Conservation (phyloP, 2,329 filamentous ascomycete genomes). For the Chalaropsis ovoidea region DNA sequence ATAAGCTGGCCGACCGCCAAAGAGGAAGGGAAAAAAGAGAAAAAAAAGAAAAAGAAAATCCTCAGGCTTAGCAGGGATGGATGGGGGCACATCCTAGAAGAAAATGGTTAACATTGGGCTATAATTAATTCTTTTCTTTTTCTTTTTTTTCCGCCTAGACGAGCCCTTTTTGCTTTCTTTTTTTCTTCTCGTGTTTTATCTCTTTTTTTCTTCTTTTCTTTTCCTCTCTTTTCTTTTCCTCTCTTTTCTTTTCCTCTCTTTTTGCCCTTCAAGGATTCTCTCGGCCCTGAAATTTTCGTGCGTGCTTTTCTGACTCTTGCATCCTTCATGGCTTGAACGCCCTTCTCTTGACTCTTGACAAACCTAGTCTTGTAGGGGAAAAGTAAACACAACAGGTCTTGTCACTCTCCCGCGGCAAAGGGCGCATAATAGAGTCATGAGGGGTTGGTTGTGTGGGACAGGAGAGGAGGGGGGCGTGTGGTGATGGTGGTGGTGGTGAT, state of each 20-base stretch:
- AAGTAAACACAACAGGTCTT: too few species aligned
- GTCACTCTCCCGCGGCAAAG: constrained; percentile 10
- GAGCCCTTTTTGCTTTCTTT: neutral
- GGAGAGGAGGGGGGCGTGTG: neutral
- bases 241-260: neutral
- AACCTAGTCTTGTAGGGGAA: neutral
- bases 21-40: neutral
- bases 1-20: constrained; percentile 9
- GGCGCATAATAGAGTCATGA: constrained; percentile 3
- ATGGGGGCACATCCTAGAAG: neutral
- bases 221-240: neutral
- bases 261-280: neutral
- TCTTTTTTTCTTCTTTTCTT: neutral
- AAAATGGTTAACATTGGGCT: constrained; percentile 6
- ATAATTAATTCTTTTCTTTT: constrained; percentile 12
- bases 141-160: constrained; percentile 1
- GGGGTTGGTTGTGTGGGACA: too few species aligned
- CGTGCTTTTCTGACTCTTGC: neutral
- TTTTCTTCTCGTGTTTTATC: neutral
- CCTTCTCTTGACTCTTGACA: constrained; percentile 1
- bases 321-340: neutral
- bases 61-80: constrained; percentile 6
- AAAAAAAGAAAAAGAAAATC: constrained; percentile 1
- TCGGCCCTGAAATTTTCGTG: neutral
- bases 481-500: too few species aligned